Evolutionary conservation across 2,329 filamentous ascomycete genomes (phyloP).

Genomic region (Geosmithia flava): DNA sequence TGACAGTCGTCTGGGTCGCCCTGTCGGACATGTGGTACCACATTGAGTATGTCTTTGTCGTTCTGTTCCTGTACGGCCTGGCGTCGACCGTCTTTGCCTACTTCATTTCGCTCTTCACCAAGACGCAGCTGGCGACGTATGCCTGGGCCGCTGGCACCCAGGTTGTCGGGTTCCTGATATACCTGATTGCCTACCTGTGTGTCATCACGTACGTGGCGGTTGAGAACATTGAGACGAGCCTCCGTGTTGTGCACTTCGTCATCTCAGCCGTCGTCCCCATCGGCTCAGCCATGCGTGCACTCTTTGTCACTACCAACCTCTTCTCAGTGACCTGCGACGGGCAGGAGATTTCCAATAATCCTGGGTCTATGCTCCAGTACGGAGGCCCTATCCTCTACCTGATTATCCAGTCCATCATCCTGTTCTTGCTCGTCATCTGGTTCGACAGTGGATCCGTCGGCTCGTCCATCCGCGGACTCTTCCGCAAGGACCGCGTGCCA

Average conservation of each 20-base stretch:
- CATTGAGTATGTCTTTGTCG: constrained; percentile 68
- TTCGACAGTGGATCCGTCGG: constrained; percentile 64
- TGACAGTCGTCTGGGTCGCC: constrained; percentile 56
- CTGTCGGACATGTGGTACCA: constrained; percentile 60
- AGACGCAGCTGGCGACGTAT: constrained; percentile 72
- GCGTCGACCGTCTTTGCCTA: constrained; percentile 68
- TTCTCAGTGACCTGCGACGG: constrained; percentile 70
- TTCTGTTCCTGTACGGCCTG: constrained; percentile 72
- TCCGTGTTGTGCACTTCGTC: constrained; percentile 63
- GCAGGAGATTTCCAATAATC: constrained; percentile 50
- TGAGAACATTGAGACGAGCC: constrained; percentile 46
- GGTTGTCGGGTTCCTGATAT: constrained; percentile 57
- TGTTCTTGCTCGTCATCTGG: constrained; percentile 67
- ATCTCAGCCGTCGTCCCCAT: constrained; percentile 65
- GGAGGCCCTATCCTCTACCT: constrained; percentile 80
- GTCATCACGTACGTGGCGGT: constrained; percentile 62
- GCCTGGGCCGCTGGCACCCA: constrained; percentile 71
- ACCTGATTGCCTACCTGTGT: constrained; percentile 58
- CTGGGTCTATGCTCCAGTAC: constrained; percentile 60
- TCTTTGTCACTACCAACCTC: constrained; percentile 71
- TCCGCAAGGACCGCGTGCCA: constrained; percentile 16
- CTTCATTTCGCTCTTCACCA: constrained; percentile 66
- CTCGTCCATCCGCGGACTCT: constrained; percentile 30
- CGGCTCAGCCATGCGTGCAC: constrained; percentile 58
- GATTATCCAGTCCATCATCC: constrained; percentile 55